phyloP scores from a whole-genome alignment of 768 basidiomycete species.

The Heimioporus sp. region DNA sequence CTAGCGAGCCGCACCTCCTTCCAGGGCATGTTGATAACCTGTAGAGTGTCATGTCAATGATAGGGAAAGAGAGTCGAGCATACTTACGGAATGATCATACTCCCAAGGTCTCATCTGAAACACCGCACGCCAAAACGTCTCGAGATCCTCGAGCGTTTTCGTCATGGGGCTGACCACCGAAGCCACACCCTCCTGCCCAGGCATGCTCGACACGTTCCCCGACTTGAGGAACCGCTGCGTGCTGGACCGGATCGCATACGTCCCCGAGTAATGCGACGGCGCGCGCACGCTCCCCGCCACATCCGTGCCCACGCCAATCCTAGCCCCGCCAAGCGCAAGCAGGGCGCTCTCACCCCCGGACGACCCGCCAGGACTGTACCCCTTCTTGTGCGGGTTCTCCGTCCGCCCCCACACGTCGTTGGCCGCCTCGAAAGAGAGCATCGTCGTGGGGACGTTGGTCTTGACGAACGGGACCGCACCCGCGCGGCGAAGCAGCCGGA shows the following conservation, averaged over 20 bases:
- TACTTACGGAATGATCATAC: slow-evolving; percentile 52
- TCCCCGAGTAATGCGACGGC: slow-evolving; percentile 65
- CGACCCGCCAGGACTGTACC: slow-evolving; percentile 61
- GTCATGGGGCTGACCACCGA: slow-evolving; percentile 61
- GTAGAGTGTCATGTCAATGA: background rate
- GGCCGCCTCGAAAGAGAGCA: slow-evolving; percentile 55
- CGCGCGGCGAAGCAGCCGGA: slow-evolving; percentile 53
- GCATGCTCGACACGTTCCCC: slow-evolving; percentile 45
- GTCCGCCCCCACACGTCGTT: slow-evolving; percentile 61
- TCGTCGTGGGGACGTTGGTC: slow-evolving; percentile 60
- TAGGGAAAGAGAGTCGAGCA: background rate
- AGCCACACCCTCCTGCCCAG: slow-evolving; percentile 57
- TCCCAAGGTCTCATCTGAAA: slow-evolving; percentile 62
- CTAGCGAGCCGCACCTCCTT: slow-evolving; percentile 38
- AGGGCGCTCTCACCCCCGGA: slow-evolving; percentile 68
- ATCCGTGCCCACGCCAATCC: slow-evolving; percentile 66
- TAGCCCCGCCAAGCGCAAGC: slow-evolving; percentile 56
- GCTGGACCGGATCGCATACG: slow-evolving; percentile 60
- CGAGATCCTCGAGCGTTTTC: slow-evolving; percentile 56
- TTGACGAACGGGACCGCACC: slow-evolving; percentile 68
- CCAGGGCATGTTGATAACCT: slow-evolving; percentile 38
- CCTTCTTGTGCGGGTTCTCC: slow-evolving; percentile 57
- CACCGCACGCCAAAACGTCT: slow-evolving; percentile 64
- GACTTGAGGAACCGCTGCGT: slow-evolving; percentile 54
- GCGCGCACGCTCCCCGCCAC: slow-evolving; percentile 68